A percentile compares a stretch with the other conserved stretches of the same genome.
Conservation (phyloP, 805 yeast genomes). For the Saturnispora galanensis region DNA sequence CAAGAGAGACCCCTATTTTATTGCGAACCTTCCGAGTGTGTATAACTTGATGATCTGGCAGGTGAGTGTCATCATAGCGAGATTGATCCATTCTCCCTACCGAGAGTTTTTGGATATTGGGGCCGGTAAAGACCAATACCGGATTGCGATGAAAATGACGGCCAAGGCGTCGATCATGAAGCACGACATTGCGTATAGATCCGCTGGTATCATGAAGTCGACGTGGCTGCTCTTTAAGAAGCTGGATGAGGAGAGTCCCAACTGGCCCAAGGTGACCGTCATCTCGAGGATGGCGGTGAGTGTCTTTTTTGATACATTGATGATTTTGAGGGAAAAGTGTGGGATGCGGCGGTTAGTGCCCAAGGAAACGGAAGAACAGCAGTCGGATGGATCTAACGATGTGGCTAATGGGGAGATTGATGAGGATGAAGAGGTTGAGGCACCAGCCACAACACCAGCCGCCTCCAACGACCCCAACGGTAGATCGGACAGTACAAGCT, state of each 20-base stretch:
- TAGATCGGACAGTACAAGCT: conserved; percentile 12
- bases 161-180: conserved; percentile 76
- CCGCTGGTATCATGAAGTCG: conserved; percentile 88
- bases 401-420: conserved; percentile 19
- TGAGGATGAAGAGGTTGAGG: conserved; percentile 4
- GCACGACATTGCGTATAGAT: conserved; percentile 87
- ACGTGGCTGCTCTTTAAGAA: conserved; percentile 83
- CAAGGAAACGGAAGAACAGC: conserved; percentile 7
- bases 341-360: conserved; percentile 67
- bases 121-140: conserved; percentile 62
- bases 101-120: conserved; percentile 56
- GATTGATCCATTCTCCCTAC: conserved; percentile 67
- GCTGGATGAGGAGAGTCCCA: conserved; percentile 43
- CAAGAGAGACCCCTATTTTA: conserved; percentile 47
- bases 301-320: conserved; percentile 83
- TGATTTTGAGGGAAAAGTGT: conserved; percentile 75
- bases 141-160: conserved; percentile 56
- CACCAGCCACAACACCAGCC: too few relatives aligned
- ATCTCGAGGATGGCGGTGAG: conserved; percentile 86
- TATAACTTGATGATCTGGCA: conserved; percentile 84
- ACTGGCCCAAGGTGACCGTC: conserved; percentile 41
- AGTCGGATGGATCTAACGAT: conserved; percentile 15
- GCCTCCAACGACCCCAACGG: conserved; percentile 19
- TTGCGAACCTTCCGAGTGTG: conserved; percentile 75
- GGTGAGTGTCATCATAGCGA: conserved; percentile 74